Conservation (phyloP, 75 land plant genomes). For the Sequoiadendron giganteum region DNA sequence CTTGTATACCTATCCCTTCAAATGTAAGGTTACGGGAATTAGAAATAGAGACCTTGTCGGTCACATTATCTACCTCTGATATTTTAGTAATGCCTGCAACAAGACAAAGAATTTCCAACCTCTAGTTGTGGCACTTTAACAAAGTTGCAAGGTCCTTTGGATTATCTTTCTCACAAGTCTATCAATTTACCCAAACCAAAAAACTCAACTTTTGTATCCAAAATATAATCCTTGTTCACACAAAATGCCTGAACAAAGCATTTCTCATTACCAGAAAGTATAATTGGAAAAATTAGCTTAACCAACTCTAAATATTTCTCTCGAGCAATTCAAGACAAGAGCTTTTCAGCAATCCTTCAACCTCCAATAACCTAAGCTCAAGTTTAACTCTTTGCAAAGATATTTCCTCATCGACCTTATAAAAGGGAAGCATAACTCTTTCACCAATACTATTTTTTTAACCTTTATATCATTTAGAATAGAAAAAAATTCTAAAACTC, state of each 20-base stretch:
- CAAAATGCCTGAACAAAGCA: slow-evolving; percentile 34
- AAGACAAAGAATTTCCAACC: slow-evolving; percentile 60
- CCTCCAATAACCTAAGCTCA: slow-evolving; percentile 63
- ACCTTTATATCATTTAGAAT: slow-evolving; percentile 36
- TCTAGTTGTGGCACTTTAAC: slow-evolving; percentile 60
- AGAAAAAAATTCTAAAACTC: slow-evolving; percentile 58
- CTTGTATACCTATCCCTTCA: too few relatives aligned
- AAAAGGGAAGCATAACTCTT: slow-evolving; percentile 56
- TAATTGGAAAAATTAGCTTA: slow-evolving; percentile 58
- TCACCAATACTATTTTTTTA: slow-evolving; percentile 11
- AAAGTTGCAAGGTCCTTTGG: slow-evolving; percentile 44
- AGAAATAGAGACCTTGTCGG: slow-evolving; percentile 7
- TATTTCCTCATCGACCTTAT: slow-evolving; percentile 58
- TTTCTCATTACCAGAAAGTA: slow-evolving; percentile 52
- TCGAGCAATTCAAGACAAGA: slow-evolving; percentile 59
- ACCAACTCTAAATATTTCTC: slow-evolving; percentile 60
- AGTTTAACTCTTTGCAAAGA: slow-evolving; percentile 61
- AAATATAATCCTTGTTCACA: slow-evolving; percentile 33
- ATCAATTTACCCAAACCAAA: slow-evolving; percentile 68
- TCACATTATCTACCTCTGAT: slow-evolving; percentile 12
- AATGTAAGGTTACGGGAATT: slow-evolving; percentile 12
- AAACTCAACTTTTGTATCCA: slow-evolving; percentile 55
- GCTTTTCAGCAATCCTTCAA: slow-evolving; percentile 57
- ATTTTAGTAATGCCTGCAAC: slow-evolving; percentile 55
- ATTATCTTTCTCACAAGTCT: slow-evolving; percentile 64